These are phyloP conservation scores for Gnomoniopsis sp. DNA, from an alignment of 2,329 filamentous ascomycete genomes.

Conservation along the genomic window DNA sequence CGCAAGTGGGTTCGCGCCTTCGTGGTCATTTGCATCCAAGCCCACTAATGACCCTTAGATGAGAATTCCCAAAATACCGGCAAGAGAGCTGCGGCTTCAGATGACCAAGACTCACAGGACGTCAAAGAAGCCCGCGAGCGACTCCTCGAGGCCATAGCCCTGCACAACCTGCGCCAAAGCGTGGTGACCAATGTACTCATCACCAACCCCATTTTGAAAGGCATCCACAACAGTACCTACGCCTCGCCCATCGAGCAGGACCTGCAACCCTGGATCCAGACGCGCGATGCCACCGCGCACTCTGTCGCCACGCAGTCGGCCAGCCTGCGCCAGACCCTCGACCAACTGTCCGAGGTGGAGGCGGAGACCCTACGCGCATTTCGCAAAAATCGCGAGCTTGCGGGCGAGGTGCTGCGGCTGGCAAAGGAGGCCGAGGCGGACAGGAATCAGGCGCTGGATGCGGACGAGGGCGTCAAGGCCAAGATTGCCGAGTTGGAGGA, in stretches of 20 bases:
- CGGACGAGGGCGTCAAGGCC: conserved; percentile 47
- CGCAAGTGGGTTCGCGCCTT: conserved; percentile 1
- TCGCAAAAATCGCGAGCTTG: conserved; percentile 60
- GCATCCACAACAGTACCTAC: conserved; percentile 66
- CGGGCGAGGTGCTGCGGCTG: conserved; percentile 60
- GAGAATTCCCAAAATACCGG: neutral
- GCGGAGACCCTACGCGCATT: conserved; percentile 54
- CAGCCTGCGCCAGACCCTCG: conserved; percentile 46
- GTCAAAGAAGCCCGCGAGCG: conserved; percentile 59
- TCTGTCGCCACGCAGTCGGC: conserved; percentile 58
- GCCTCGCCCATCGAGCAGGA: conserved; percentile 68
- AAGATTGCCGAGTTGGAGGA: conserved; percentile 57
- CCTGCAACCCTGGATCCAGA: conserved; percentile 62
- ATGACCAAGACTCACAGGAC: conserved; percentile 33
- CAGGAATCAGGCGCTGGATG: conserved; percentile 47
- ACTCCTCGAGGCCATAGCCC: conserved; percentile 66
- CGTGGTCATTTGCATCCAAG: neutral
- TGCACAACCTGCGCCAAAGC: conserved; percentile 66
- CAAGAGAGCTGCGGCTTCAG: neutral
- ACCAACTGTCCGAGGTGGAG: conserved; percentile 54
- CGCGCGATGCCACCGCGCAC: conserved; percentile 65
- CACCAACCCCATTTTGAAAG: conserved; percentile 72
- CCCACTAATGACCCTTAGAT: conserved; percentile 7
- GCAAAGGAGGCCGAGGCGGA: conserved; percentile 52
- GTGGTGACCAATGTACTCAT: conserved; percentile 67